Conservation (phyloP, 768 basidiomycete genomes). For the Boletus pseudo-olivaceus region DNA sequence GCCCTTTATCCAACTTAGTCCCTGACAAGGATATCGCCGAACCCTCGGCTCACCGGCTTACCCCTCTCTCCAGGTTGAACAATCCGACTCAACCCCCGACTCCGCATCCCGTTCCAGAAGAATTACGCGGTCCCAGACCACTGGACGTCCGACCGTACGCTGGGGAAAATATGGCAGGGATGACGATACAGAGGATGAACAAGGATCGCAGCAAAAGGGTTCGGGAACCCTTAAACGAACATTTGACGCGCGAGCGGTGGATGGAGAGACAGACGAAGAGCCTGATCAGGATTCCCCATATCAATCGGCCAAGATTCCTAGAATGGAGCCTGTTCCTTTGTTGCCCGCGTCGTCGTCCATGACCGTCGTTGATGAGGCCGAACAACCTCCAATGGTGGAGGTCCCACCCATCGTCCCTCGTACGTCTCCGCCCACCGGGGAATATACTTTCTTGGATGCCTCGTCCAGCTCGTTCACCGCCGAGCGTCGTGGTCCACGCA, state of each 20-base stretch:
- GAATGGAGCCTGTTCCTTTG: constrained; percentile 24
- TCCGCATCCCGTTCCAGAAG: constrained; percentile 22
- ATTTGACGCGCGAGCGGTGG: constrained; percentile 34
- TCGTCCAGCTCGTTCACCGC: constrained; percentile 35
- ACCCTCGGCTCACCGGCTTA: constrained; percentile 23
- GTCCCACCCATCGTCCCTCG: constrained; percentile 5
- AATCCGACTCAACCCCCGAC: constrained; percentile 20
- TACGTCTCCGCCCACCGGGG: constrained; percentile 29
- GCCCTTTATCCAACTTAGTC: constrained; percentile 27
- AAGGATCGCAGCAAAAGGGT: constrained; percentile 11
- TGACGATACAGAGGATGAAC: constrained; percentile 27
- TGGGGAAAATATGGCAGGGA: constrained; percentile 33
- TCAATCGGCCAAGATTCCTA: constrained; percentile 30
- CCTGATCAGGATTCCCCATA: constrained; percentile 14
- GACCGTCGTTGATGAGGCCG: constrained; percentile 27
- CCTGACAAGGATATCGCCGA: constrained; percentile 29
- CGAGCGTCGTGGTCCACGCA: constrained; percentile 45
- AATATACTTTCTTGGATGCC: constrained; percentile 34
- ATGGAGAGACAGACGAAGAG: constrained; percentile 34
- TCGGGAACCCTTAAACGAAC: constrained; percentile 29
- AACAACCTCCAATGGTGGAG: constrained; percentile 10
- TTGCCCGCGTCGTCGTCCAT: constrained; percentile 27
- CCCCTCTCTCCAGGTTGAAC: constrained; percentile 25
- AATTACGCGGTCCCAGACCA: constrained; percentile 34
- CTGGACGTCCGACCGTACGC: constrained; percentile 32